Base-by-base conservation (phyloP, 257 asterid species). In the Scutellaria galericulata region DNA sequence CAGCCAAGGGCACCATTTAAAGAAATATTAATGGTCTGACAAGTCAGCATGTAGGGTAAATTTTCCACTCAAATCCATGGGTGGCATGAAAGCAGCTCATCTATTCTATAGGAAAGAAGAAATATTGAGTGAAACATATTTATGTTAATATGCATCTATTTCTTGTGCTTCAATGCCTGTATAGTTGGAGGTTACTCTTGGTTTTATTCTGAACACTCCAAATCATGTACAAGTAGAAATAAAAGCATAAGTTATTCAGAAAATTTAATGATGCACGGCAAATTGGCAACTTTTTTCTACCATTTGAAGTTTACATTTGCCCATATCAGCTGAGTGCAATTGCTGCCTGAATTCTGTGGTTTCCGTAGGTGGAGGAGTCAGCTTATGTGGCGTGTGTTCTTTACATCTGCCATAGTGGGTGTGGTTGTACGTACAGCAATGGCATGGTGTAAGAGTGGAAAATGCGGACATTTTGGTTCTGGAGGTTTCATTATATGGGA, bases 401-500 rank as follows among this genome's bases (percentile, higher is more conserved):
- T 95, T 78, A 95, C 99, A 24, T 90, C 99, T 66, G 99, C 99
- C 66, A 87, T 95, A 81, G 98, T 92, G 78, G 99, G 91, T 76
- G 96, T 95, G 83, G 98, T 95, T 73, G 91, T 95, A 55, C 96
- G 98, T 77, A 84, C 90, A 9, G 90, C 98, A 71, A 95, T 95
- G 98, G 98, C 96, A 15, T 92, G 97, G 99, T 95, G 99, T 76
- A 90, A 75, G 81, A 88, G 97, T 83, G 99, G 97, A 72, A 90
- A 95, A 61, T 95, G 99, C 81, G 99, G 99, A 54, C 99, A 92
- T 86, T 95, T 95, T 83, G 99, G 99, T 45, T 84, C 90, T 66
- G 99, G 99, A 59, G 99, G 99, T 79, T 92, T 95, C 80, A 95
- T 95, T 47, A 95, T 95, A 78, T 95, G 98, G 98, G 99, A 95